Evolutionary conservation across 2,329 filamentous ascomycete species (phyloP).

Genomic region (Hymenoscyphus scutula): DNA sequence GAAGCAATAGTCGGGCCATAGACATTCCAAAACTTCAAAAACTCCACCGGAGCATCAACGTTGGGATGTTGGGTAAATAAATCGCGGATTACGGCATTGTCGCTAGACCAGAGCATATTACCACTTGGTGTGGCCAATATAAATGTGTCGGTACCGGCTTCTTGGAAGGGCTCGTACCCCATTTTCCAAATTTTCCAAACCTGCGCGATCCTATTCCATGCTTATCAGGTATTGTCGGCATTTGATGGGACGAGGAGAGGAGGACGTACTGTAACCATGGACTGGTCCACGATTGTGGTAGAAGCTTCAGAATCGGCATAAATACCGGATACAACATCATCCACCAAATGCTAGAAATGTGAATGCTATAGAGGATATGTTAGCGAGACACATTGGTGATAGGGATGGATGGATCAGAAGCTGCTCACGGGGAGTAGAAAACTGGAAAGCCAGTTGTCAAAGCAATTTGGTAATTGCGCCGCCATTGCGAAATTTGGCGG

Average conservation of each 20-base stretch:
- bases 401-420: neutral
- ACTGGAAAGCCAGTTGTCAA: slow-evolving; percentile 12
- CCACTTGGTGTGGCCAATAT: slow-evolving; percentile 10
- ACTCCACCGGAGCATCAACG: slow-evolving; percentile 7
- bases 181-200: slow-evolving; percentile 11
- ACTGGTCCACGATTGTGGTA: slow-evolving; percentile 9
- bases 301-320: slow-evolving; percentile 7
- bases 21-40: slow-evolving; percentile 12
- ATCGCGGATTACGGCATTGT: slow-evolving; percentile 7
- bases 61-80: slow-evolving; percentile 7
- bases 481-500: slow-evolving; percentile 10
- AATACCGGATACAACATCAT: slow-evolving; percentile 12
- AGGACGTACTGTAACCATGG: slow-evolving; percentile 11
- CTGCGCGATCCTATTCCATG: slow-evolving; percentile 6
- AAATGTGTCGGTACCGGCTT: slow-evolving; percentile 9
- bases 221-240: neutral
- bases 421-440: slow-evolving; percentile 12
- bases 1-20: slow-evolving; percentile 9
- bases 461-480: slow-evolving; percentile 11
- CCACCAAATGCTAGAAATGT: slow-evolving; percentile 13
- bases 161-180: slow-evolving; percentile 10
- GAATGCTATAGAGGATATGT: slow-evolving; percentile 1
- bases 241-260: neutral
- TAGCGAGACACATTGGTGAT: neutral
- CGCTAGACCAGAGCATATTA: slow-evolving; percentile 12